Conservation (phyloP, 129 eudicot genomes). For the Flaveria bidentis region DNA sequence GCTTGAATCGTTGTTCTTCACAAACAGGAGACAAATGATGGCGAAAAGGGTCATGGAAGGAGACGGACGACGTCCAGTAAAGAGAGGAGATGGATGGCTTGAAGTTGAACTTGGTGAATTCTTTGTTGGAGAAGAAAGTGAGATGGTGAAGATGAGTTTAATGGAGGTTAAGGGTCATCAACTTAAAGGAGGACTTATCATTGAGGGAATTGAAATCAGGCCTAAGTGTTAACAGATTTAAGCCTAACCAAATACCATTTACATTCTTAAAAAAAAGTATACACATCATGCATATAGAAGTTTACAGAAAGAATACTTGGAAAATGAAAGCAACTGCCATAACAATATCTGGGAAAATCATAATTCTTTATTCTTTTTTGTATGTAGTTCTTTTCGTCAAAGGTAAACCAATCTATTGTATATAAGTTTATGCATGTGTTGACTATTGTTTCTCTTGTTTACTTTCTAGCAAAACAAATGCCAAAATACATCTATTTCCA, state of each 20-base stretch:
- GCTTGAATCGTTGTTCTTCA: conserved; percentile 39
- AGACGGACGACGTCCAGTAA: conserved; percentile 32
- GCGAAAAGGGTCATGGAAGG: conserved; percentile 42
- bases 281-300: no score
- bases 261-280: background rate
- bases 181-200: conserved; percentile 62
- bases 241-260: background rate
- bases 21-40: conserved; percentile 49
- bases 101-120: conserved; percentile 58
- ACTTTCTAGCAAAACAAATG: background rate
- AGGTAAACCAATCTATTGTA: background rate
- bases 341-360: background rate
- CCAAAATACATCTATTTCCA: background rate
- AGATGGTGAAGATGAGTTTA: conserved; percentile 50
- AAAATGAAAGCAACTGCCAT: background rate
- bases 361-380: background rate
- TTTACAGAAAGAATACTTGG: background rate
- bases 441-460: background rate
- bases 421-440: background rate
- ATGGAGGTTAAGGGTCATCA: conserved; percentile 67
- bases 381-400: conserved; percentile 6
- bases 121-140: conserved; percentile 33
- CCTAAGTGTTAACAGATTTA: conserved; percentile 33
- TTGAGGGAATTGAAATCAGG: conserved; percentile 68
- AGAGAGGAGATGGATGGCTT: conserved; percentile 63